Evolutionary conservation across 495 filamentous ascomycete species (phyloP).

Genomic region (Podospora anserina): DNA sequence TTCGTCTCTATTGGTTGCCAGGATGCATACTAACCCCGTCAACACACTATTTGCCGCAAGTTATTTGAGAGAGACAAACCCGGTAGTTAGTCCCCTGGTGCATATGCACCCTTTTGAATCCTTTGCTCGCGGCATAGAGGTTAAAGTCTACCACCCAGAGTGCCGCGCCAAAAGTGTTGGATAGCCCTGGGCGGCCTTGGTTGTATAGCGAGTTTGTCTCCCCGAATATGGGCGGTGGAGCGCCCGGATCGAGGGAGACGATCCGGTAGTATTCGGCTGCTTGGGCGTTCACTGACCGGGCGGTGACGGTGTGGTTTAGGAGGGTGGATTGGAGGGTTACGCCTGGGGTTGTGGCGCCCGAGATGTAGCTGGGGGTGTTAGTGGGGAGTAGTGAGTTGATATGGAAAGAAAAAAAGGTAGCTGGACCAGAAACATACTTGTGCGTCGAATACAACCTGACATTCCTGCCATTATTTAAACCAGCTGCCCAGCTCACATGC

Average conservation of each 20-base stretch:
- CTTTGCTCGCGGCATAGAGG: conserved; percentile 54
- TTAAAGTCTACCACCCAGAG: conserved; percentile 69
- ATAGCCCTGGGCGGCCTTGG: conserved; percentile 60
- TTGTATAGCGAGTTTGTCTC: conserved; percentile 65
- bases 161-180: conserved; percentile 67
- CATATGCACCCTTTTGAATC: conserved; percentile 61
- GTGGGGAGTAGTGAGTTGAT: conserved; percentile 18
- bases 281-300: conserved; percentile 48
- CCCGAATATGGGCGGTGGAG: conserved; percentile 58
- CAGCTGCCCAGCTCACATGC: conserved; percentile 49
- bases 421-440: conserved; percentile 46
- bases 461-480: conserved; percentile 47
- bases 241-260: conserved; percentile 33
- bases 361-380: conserved; percentile 54
- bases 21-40: conserved; percentile 21
- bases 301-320: conserved; percentile 62
- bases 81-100: conserved; percentile 65
- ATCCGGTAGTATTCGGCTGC: conserved; percentile 44
- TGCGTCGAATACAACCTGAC: conserved; percentile 60
- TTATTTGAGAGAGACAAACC: conserved; percentile 10
- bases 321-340: conserved; percentile 63
- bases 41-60: not conserved
- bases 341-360: conserved; percentile 57
- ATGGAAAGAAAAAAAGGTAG: not conserved
- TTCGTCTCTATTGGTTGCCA: conserved; percentile 61